Conservation (phyloP, 495 filamentous ascomycete species). For the Tetracladium setigerum region DNA sequence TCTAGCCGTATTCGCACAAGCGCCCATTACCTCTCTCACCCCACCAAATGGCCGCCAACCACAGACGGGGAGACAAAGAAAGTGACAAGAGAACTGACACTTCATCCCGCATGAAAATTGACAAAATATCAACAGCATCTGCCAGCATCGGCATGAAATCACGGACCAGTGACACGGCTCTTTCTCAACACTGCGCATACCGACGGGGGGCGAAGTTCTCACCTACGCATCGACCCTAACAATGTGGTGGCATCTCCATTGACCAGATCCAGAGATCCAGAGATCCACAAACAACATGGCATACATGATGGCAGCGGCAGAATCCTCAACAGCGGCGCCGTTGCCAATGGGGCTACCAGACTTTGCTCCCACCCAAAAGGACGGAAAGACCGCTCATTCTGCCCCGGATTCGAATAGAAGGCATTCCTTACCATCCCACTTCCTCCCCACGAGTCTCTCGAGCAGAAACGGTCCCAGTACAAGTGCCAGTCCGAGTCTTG, state of each 20-base stretch:
- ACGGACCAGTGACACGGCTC: slow-evolving; percentile 1
- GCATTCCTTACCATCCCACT: slow-evolving; percentile 21
- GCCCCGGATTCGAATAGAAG: slow-evolving; percentile 15
- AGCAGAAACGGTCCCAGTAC: slow-evolving; percentile 19
- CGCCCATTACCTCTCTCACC: too few species aligned
- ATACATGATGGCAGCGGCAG: slow-evolving; percentile 10
- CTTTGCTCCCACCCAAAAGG: slow-evolving; percentile 9
- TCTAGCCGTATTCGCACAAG: too few species aligned
- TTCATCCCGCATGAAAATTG: slow-evolving; percentile 7
- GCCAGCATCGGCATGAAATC: slow-evolving; percentile 1
- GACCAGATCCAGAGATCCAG: too few species aligned
- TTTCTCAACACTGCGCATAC: too few species aligned
- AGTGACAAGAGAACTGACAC: not conserved
- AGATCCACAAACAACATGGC: too few species aligned
- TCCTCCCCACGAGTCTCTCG: slow-evolving; percentile 20
- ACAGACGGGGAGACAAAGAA: too few species aligned
- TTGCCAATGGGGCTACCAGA: slow-evolving; percentile 10
- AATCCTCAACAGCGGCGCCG: slow-evolving; percentile 5
- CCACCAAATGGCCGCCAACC: too few species aligned
- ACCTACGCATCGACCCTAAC: too few species aligned
- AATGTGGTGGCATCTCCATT: too few species aligned
- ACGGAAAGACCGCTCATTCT: slow-evolving; percentile 5
- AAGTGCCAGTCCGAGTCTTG: slow-evolving; percentile 6
- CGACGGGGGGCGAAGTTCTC: too few species aligned
- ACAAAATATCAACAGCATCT: not conserved